phyloP scores from a whole-genome alignment of 345 rosid genomes.

The Citrus australasica region DNA sequence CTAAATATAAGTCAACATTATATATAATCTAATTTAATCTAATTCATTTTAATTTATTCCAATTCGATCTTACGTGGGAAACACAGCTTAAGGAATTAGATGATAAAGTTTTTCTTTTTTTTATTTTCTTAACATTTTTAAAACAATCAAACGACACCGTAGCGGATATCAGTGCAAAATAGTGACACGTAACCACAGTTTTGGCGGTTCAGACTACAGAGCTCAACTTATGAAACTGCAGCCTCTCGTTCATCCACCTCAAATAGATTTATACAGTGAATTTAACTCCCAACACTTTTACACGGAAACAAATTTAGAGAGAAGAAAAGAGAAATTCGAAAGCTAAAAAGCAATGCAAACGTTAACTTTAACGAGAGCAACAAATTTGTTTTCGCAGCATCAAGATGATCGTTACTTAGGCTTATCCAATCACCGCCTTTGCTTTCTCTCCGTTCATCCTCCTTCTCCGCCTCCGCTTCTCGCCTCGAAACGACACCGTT shows the following conservation, averaged over 20 bases:
- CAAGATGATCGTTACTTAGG: conserved; percentile 12
- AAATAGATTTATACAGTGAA: not conserved
- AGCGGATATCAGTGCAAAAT: not conserved
- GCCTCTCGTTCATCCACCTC: conserved; percentile 29
- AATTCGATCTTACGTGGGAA: too few species aligned
- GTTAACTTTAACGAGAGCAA: conserved; percentile 23
- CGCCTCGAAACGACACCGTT: conserved; percentile 12
- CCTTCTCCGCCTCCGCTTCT: conserved; percentile 9
- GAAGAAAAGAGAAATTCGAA: not conserved
- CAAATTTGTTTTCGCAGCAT: conserved; percentile 22
- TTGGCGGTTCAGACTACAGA: conserved; percentile 41
- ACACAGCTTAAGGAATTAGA: too few species aligned
- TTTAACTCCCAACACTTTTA: not conserved
- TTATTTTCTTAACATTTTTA: too few species aligned
- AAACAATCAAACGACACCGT: not conserved
- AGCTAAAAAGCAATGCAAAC: conserved; percentile 28
- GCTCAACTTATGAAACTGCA: conserved; percentile 1
- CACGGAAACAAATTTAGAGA: not conserved
- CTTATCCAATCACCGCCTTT: conserved; percentile 18
- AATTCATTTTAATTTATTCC: too few species aligned
- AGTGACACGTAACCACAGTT: conserved; percentile 29
- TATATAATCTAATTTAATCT: too few species aligned
- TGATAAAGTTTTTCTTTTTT: not conserved
- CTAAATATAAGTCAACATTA: too few species aligned
- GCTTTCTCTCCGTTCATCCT: conserved; percentile 31